Conservation (phyloP, 2,329 filamentous ascomycete species). For the Aspergillus calidoustus region DNA sequence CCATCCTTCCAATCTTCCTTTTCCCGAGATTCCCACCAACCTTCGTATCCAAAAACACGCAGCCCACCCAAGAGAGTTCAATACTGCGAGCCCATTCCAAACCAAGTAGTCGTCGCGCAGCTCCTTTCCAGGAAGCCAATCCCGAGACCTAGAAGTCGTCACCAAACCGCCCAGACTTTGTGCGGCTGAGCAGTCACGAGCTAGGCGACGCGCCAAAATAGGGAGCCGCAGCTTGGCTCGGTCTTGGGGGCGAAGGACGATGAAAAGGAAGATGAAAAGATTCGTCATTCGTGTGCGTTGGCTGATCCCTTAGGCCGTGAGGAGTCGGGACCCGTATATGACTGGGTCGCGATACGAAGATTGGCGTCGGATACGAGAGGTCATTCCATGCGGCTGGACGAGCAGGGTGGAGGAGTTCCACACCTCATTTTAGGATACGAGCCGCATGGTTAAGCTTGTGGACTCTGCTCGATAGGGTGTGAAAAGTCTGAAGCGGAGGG, state of each 20-base stretch:
- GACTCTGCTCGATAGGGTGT: too few species aligned
- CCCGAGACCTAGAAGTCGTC: too few species aligned
- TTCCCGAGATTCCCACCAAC: too few species aligned
- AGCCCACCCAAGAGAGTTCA: neutral
- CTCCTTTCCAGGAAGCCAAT: neutral
- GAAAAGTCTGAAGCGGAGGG: neutral
- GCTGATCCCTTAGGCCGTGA: neutral
- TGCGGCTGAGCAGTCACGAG: neutral
- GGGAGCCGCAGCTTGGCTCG: neutral
- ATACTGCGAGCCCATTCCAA: neutral
- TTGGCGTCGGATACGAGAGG: neutral
- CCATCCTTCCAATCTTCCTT: too few species aligned
- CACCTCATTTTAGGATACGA: neutral
- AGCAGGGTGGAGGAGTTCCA: neutral
- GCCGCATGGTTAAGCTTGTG: neutral
- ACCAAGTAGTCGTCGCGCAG: neutral
- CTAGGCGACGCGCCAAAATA: neutral
- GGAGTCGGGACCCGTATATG: neutral
- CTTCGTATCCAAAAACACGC: neutral
- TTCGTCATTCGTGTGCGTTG: too few species aligned
- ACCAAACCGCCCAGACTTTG: neutral
- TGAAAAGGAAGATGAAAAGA: too few species aligned
- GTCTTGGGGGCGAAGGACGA: neutral
- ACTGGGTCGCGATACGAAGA: slow-evolving; percentile 6
- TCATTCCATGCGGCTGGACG: neutral